Evolutionary conservation across 1,284 basidiomycete genomes (phyloP), one percentile per base, ranked within the genome.

Genomic region (Athelia psychrophila): DNA sequence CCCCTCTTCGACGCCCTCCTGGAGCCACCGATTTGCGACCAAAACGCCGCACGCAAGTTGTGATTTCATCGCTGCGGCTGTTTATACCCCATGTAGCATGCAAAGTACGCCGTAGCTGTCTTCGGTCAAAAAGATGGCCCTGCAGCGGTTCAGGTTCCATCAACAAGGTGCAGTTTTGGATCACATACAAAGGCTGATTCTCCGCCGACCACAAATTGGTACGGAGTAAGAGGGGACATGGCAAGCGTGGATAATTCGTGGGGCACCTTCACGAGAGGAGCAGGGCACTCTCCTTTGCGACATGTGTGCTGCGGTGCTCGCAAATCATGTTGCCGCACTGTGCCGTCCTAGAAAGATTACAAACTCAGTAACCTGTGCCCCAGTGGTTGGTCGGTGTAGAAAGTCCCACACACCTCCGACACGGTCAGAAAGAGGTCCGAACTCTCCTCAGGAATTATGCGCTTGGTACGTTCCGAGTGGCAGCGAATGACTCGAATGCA

Each of bases 41-140:
- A 62, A 97, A 93, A 27, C 88, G 81, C 49, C 94, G 80, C 6
- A 97, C 92, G 63, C 94, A 96, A 36, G 88, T 87, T 2, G 88
- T 88, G 35, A 80, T 66, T 60, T 77, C 75, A 46, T 76, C 70
- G 22, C 70, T 63, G 46, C 71, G 61, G 20, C 76, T 71, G 3
- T 79, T 70, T 54, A 81, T 70, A 3, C 91, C 92, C 90, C 92
- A 94, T 59, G 92, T 84, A 51, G 78, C 78, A 52, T 76, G 70
- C 24, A 90, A 68, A 49, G 81, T 76, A 6, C 85, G 79, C 8
- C 85, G 83, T 16, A 81, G 70, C 67, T 93, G 88, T 50, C 95
- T 80, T 49, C 95, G 79, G 67, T 98, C 95, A 62, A 93, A 95
- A 1, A 98, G 78, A 67, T 89, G 94, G 1, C 90, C 94, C 84